Conservation (phyloP, 2,329 filamentous ascomycete species). For the Polytolypa hystricis region DNA sequence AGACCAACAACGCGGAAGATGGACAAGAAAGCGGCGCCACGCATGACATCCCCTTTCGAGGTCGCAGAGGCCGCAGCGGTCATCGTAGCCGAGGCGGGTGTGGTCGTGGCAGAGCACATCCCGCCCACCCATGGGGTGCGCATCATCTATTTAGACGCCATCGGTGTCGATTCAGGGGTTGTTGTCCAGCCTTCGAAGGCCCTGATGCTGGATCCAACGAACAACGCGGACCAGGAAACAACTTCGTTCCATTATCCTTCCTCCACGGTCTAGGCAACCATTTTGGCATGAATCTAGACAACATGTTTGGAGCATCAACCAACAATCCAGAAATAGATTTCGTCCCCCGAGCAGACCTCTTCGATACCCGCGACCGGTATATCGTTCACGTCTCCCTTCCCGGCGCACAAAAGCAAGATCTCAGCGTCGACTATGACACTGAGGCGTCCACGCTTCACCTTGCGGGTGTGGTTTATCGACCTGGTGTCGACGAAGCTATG, state of each 20-base stretch:
- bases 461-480: slow-evolving; percentile 61
- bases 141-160: background rate
- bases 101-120: background rate
- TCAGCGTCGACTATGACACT: slow-evolving; percentile 65
- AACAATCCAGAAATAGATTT: slow-evolving; percentile 22
- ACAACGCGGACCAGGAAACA: background rate
- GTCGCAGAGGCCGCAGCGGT: background rate
- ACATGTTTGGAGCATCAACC: slow-evolving; percentile 11
- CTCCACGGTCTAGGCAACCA: slow-evolving; percentile 15
- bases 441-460: slow-evolving; percentile 56
- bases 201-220: background rate
- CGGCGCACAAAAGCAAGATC: slow-evolving; percentile 67
- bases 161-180: background rate
- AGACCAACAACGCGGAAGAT: background rate
- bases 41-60: background rate
- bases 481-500: slow-evolving; percentile 58
- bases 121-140: background rate
- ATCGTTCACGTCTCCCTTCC: slow-evolving; percentile 64
- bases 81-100: slow-evolving; percentile 1
- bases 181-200: background rate
- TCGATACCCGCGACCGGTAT: slow-evolving; percentile 55
- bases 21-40: background rate
- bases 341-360: slow-evolving; percentile 48
- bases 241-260: background rate
- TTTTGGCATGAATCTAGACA: slow-evolving; percentile 20